Conservation (phyloP, 2,329 filamentous ascomycete species). For the Botrytis elliptica region DNA sequence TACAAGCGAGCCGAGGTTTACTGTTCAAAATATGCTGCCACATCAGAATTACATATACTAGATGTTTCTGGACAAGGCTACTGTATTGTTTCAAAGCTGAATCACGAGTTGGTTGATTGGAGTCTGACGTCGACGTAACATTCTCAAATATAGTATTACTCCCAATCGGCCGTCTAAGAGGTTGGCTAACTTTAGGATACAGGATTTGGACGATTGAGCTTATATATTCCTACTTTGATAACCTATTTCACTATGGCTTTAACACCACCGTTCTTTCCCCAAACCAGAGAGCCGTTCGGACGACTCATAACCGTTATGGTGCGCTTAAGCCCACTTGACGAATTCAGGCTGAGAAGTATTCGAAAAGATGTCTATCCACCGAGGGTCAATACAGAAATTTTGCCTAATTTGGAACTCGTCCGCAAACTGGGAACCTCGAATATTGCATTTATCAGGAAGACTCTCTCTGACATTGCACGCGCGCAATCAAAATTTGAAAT, state of each 20-base stretch:
- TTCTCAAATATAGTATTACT: not conserved
- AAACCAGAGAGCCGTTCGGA: not conserved
- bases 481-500: not conserved
- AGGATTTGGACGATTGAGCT: not conserved
- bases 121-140: not conserved
- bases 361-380: not conserved
- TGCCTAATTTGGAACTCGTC: not conserved
- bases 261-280: not conserved
- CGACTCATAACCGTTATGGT: not conserved
- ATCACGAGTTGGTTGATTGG: not conserved
- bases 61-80: too few relatives aligned
- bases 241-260: not conserved
- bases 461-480: not conserved
- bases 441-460: not conserved
- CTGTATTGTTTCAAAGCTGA: too few relatives aligned
- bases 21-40: not conserved
- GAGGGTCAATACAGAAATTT: not conserved
- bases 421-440: not conserved
- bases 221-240: not conserved
- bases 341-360: not conserved
- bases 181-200: not conserved
- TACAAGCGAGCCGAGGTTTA: not conserved
- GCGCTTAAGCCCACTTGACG: not conserved
- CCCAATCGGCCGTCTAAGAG: not conserved
- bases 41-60: too few relatives aligned